These are phyloP conservation scores for Diaporthe ampelina DNA, from an alignment of 2,329 filamentous ascomycete genomes.

Conservation along the genomic window DNA sequence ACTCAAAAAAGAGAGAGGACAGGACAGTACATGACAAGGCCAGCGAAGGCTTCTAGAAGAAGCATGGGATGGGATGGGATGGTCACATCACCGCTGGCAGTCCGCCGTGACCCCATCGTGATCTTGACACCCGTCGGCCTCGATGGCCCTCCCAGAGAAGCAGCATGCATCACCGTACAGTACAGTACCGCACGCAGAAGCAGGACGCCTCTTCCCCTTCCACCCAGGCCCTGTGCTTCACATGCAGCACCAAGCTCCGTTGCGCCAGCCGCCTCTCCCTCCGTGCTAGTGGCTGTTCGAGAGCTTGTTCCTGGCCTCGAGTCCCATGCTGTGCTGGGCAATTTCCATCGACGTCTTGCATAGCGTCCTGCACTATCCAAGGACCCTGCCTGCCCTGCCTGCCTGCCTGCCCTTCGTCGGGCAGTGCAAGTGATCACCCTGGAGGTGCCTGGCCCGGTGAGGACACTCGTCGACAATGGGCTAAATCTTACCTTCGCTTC, in stretches of 20 bases:
- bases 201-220: neutral
- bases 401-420: slow-evolving; percentile 20
- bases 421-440: slow-evolving; percentile 21
- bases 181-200: neutral
- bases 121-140: neutral
- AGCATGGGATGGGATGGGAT: neutral
- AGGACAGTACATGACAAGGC: neutral
- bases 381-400: slow-evolving; percentile 16
- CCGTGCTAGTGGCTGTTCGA: slow-evolving; percentile 18
- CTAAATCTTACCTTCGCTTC: slow-evolving; percentile 34
- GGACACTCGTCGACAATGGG: slow-evolving; percentile 8
- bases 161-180: neutral
- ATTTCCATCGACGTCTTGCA: slow-evolving; percentile 14
- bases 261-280: slow-evolving; percentile 23
- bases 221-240: slow-evolving; percentile 13
- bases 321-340: neutral
- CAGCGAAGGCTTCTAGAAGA: slow-evolving; percentile 26
- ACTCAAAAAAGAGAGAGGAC: neutral
- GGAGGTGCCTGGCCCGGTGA: slow-evolving; percentile 14
- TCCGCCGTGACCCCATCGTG: slow-evolving; percentile 11
- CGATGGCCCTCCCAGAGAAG: neutral
- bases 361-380: slow-evolving; percentile 22
- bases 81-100: slow-evolving; percentile 4
- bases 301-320: slow-evolving; percentile 10
- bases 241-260: slow-evolving; percentile 35